Evolutionary conservation across 805 yeast species (phyloP), one percentile per base, ranked within the genome.

Genomic region (Suhomyces pyralidae): DNA sequence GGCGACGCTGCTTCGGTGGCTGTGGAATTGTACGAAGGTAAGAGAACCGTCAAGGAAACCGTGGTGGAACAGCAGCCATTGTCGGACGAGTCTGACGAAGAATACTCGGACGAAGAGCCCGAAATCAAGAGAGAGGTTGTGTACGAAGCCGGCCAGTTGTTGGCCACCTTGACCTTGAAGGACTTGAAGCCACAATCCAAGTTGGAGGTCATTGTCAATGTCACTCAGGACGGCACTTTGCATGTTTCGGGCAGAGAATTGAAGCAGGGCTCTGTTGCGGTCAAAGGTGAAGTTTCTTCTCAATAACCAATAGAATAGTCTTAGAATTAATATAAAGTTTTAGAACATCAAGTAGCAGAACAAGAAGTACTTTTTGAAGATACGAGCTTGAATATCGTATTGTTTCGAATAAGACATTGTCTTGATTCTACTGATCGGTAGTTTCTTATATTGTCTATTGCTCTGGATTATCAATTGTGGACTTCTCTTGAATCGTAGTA

Each of bases 11-110:
- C 85, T 54, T 60, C 69, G 24, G 88, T 84, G 43, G 74, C 84
- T 50, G 70, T 94, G 55, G 84, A 85, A 66, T 80, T 94, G 58
- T 85, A 80, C 70, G 97, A 92, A 76, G 97, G 94, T 71, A 86
- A 86, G 70, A 82, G 92, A 67, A 82, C 88, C 61, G 77, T 92
- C 62, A 85, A 86, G 74, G 96, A 90, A 71, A 88, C 90, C 55
- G 85, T 85, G 60, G 69, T 90, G 45, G 97, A 89, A 72, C 81
- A 85, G 49, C 81, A 78, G 65, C 81, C 78, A 49, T 81, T 70
- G 56, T 79, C 80, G 32, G 82, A 78, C 42, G 82, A 78, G 42
- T 80, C 75, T 30, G 85, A 77, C 58, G 70, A 65, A 15, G 73
- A 67, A 49, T 73, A 68, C 55, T 72, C 75, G 10, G 97, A 90